Conservation (phyloP, 441 rosid species). For the Aleurites moluccanus region DNA sequence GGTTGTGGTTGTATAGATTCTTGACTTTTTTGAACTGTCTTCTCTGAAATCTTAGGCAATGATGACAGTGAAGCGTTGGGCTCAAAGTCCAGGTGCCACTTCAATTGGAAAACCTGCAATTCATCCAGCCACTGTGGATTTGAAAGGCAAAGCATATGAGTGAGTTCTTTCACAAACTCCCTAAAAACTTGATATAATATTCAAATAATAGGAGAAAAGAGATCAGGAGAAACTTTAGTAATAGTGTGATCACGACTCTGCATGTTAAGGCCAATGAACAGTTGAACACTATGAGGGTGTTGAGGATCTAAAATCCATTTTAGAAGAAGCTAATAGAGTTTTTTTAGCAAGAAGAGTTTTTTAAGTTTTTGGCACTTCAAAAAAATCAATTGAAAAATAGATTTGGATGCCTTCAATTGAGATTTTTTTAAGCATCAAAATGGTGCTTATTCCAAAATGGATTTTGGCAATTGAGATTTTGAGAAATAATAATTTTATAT, state of each 20-base stretch:
- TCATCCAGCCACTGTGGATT: constrained; percentile 90
- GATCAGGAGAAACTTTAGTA: background rate
- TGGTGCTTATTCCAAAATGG: no score
- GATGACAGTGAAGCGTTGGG: constrained; percentile 97
- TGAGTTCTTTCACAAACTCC: constrained; percentile 33
- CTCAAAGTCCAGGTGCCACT: constrained; percentile 65
- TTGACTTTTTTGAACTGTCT: background rate
- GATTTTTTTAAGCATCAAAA: no score
- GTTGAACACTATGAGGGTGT: background rate
- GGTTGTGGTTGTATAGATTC: background rate
- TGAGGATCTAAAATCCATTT: no score
- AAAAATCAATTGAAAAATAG: no score
- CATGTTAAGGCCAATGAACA: background rate
- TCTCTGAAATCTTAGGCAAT: constrained; percentile 53
- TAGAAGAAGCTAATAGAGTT: no score
- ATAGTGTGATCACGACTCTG: background rate
- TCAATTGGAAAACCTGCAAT: constrained; percentile 93
- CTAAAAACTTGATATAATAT: background rate
- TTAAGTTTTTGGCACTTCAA: no score
- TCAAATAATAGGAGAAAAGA: background rate
- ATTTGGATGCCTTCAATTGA: no score
- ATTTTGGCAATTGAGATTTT: no score
- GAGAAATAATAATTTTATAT: no score
- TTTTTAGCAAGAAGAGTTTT: no score
- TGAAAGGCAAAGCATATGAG: constrained; percentile 98